Evolutionary conservation across 2,329 filamentous ascomycete species (phyloP), one percentile per base, ranked within the genome.

Genomic region (Trichoderma sp.): DNA sequence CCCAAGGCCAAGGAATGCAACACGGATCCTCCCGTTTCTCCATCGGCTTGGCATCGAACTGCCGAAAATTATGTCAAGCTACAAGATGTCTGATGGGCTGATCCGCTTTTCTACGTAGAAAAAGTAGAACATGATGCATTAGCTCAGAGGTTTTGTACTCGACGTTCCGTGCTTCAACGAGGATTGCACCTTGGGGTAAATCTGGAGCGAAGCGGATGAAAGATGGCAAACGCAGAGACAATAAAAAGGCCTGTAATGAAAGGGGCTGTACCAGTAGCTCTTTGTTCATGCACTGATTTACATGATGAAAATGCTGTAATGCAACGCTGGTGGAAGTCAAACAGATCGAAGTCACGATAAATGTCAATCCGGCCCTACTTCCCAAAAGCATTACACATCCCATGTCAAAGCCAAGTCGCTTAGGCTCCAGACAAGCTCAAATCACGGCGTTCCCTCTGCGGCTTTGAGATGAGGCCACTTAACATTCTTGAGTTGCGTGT

Each of bases 401-500:
- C n/a, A n/a, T n/a, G n/a, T n/a, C n/a, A n/a, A n/a, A n/a, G n/a
- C n/a, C n/a, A n/a, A n/a, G n/a, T n/a, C n/a, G n/a, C n/a, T n/a
- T n/a, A n/a, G n/a, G 11, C 47, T 50, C 9, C 5, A 13, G 47
- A 23, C 20, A 50, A 0, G n/a, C 11, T 53, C n/a, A 20, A 3
- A 2, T 53, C n/a, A 53, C 5, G 47, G 11, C 20, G 20, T 4
- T 13, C 20, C 20, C 7, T 53, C 47, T 6, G 20, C 20, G 3
- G 11, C 3, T 20, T 53, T 53, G 0, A 53, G 3, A 2, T 53
- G 47, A 7, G 20, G 47, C 20, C 47, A 53, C 20, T 53, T 72
- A 0, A 65, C 26, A 17, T n/a, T 62, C 68, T 68, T 73, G 6
- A 70, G 43, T 30, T 72, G 34, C 11, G 64, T 47, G 17, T 74